Conservation (phyloP, 75 land plant genomes). For the Sequoiadendron giganteum region DNA sequence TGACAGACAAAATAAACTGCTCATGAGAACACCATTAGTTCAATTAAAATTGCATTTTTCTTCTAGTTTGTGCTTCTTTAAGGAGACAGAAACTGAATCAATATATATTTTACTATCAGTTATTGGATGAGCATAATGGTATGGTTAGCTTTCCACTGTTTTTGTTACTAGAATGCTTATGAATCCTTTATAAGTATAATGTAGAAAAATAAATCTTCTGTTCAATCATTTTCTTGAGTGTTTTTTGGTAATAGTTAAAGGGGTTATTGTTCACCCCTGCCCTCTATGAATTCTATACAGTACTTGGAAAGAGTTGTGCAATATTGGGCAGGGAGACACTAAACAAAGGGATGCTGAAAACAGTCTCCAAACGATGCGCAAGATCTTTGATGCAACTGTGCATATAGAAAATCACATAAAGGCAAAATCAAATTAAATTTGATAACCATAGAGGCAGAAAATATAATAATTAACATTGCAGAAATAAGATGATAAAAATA, state of each 20-base stretch:
- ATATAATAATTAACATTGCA: background rate
- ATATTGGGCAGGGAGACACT: background rate
- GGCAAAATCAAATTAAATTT: too few relatives aligned
- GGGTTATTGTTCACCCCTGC: background rate
- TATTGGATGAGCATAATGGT: background rate
- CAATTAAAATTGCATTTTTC: background rate
- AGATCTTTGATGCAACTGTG: background rate
- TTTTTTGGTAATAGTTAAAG: background rate
- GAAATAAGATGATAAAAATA: background rate
- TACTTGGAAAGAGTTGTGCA: background rate
- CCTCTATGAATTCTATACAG: background rate
- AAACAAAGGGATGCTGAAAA: background rate
- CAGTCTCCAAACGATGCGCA: background rate
- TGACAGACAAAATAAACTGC: background rate
- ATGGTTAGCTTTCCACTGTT: background rate
- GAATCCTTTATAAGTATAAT: background rate
- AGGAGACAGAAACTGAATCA: background rate
- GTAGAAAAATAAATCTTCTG: background rate
- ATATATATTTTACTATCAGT: background rate
- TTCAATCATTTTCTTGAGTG: background rate
- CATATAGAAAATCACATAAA: background rate
- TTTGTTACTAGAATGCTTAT: background rate
- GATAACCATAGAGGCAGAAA: background rate
- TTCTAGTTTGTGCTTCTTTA: background rate
- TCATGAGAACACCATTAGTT: background rate